These are phyloP conservation scores for Nannochloropsis oceanica DNA, from an alignment of 108 stramenopile genomes.

Conservation along the genomic window DNA sequence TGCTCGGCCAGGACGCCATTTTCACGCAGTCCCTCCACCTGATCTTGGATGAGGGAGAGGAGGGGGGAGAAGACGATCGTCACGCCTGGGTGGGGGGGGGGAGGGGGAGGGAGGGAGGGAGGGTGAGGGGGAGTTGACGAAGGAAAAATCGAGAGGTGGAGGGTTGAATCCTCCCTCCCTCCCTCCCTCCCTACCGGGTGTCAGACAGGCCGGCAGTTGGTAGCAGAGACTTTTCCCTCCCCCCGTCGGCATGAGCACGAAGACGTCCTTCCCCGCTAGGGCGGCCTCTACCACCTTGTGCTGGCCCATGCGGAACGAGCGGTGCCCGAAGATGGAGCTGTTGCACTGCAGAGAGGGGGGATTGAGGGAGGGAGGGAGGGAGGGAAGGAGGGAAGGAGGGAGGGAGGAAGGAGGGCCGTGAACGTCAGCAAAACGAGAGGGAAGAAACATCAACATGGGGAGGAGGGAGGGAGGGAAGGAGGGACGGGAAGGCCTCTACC, in stretches of 20 bases:
- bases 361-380: background rate
- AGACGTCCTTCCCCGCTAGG: conserved; percentile 73
- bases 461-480: background rate
- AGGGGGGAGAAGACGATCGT: conserved; percentile 91
- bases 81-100: conserved; percentile 71
- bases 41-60: conserved; percentile 90
- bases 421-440: no score
- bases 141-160: background rate
- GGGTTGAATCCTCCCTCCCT: background rate
- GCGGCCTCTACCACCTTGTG: conserved; percentile 72
- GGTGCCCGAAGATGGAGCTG: conserved; percentile 14
- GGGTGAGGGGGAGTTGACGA: background rate
- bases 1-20: conserved; percentile 62
- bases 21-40: conserved; percentile 69
- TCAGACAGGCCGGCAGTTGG: conserved; percentile 89
- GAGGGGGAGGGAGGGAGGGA: conserved; percentile 1
- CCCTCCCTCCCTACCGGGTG: conserved; percentile 28
- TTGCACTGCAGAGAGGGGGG: background rate
- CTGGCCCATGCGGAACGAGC: conserved; percentile 72
- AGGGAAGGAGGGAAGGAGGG: background rate
- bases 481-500: background rate
- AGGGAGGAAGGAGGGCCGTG: background rate
- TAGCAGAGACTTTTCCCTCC: conserved; percentile 91
- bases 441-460: background rate
- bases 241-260: conserved; percentile 95